A percentile compares a stretch with the other conserved stretches of the same genome.
phyloP scores from a whole-genome alignment of 805 yeast genomes.

The Ogataea methanolica region DNA sequence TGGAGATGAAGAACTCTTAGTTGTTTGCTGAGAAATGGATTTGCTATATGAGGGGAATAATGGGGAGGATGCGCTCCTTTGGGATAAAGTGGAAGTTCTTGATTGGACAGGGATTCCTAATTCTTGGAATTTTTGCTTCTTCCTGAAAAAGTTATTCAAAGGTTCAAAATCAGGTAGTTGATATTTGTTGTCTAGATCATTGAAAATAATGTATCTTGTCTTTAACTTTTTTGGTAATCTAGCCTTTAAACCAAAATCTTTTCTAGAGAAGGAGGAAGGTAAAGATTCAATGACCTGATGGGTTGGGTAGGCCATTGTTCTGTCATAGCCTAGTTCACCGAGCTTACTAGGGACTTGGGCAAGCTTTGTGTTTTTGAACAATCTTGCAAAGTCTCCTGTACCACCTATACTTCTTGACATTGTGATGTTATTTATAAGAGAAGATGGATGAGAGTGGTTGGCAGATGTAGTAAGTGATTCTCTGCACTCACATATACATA shows the following conservation, averaged over 20 bases:
- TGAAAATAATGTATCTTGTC: constrained; percentile 54
- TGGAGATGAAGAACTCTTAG: background rate
- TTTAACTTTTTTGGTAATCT: constrained; percentile 61
- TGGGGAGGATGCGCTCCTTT: constrained; percentile 28
- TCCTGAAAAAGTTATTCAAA: constrained; percentile 53
- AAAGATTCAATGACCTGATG: constrained; percentile 73
- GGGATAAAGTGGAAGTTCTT: constrained; percentile 6
- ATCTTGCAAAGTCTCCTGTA: constrained; percentile 24
- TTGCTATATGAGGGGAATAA: constrained; percentile 30
- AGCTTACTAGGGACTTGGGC: constrained; percentile 31
- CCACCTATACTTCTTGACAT: constrained; percentile 21
- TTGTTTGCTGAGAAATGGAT: too few relatives aligned
- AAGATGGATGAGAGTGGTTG: too few relatives aligned
- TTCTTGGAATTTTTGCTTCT: constrained; percentile 64
- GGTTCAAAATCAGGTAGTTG: constrained; percentile 71
- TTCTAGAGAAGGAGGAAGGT: constrained; percentile 55
- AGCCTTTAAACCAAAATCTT: constrained; percentile 74
- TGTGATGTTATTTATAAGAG: background rate
- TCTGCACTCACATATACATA: too few relatives aligned
- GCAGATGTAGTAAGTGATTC: too few relatives aligned
- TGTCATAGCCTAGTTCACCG: constrained; percentile 22
- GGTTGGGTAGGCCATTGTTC: constrained; percentile 43
- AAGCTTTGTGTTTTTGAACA: constrained; percentile 27
- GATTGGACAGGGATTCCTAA: constrained; percentile 46
- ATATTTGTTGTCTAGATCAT: constrained; percentile 63